Percentiles rank a stretch among this genome's conserved stretches.
phyloP scores from a whole-genome alignment of 352 stramenopile genomes.

The Phytophthora agathidicida region DNA sequence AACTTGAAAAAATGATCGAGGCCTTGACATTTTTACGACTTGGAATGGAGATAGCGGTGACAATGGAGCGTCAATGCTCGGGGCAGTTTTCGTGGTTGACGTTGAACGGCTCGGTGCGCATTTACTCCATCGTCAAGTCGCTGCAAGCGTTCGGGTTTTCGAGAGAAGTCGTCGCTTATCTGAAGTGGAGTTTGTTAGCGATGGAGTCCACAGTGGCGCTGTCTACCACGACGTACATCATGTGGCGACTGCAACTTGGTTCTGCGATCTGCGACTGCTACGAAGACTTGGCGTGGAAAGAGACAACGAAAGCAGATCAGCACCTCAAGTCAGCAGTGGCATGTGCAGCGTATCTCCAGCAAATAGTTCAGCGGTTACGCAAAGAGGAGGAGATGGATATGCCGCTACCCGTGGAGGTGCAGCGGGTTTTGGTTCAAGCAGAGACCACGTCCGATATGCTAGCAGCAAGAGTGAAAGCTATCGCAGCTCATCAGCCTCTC shows the following conservation, averaged over 20 bases:
- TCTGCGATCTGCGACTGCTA: conserved; percentile 64
- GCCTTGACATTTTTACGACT: conserved; percentile 41
- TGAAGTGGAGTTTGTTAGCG: conserved; percentile 70
- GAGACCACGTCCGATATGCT: conserved; percentile 50
- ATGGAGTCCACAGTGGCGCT: conserved; percentile 61
- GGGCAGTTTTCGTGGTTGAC: conserved; percentile 60
- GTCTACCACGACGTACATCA: conserved; percentile 66
- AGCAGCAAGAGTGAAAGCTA: conserved; percentile 27
- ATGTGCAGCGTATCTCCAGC: conserved; percentile 51
- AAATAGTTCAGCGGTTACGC: conserved; percentile 48
- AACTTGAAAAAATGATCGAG: conserved; percentile 52
- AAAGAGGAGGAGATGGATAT: conserved; percentile 83
- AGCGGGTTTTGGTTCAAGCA: conserved; percentile 41
- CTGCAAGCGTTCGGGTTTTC: conserved; percentile 57
- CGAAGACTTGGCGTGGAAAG: conserved; percentile 46
- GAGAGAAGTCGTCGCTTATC: conserved; percentile 53
- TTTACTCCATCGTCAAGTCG: conserved; percentile 59
- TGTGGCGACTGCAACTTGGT: conserved; percentile 71
- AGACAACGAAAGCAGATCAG: conserved; percentile 13
- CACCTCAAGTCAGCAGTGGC: conserved; percentile 45
- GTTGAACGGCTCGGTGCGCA: conserved; percentile 66
- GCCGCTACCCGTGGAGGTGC: conserved; percentile 52
- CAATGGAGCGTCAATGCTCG: conserved; percentile 37
- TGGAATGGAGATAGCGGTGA: conserved; percentile 49
- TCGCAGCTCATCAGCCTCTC: conserved; percentile 21